phyloP scores from a whole-genome alignment of 2,329 filamentous ascomycete species.

The Aspergillus uvarum region DNA sequence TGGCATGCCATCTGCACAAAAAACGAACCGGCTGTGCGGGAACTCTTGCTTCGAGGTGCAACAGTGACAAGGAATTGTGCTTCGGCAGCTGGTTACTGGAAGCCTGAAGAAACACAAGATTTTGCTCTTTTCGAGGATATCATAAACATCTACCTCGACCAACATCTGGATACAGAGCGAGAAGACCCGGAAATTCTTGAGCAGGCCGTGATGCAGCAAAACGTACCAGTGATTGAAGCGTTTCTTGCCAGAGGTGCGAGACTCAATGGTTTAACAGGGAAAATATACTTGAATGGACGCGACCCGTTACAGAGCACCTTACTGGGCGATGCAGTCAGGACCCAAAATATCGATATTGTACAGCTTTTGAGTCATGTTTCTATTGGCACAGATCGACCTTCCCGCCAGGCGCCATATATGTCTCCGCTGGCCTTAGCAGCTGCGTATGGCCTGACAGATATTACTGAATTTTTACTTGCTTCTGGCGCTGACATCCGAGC shows the following conservation, averaged over 20 bases:
- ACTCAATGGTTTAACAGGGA: background rate
- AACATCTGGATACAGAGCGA: background rate
- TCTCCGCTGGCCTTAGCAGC: conserved; percentile 5
- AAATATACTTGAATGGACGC: background rate
- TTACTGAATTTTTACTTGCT: background rate
- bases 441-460: background rate
- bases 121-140: background rate
- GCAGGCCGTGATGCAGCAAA: background rate
- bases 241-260: conserved; percentile 3
- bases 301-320: background rate
- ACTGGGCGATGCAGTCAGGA: background rate
- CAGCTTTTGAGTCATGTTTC: background rate
- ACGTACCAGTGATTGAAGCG: background rate
- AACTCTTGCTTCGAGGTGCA: background rate
- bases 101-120: background rate
- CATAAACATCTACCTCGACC: background rate
- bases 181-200: background rate
- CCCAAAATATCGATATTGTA: background rate
- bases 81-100: background rate
- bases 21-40: background rate
- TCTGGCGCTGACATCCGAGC: background rate
- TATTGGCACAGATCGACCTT: background rate
- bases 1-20: background rate
- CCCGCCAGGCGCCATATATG: background rate
- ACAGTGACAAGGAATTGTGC: conserved; percentile 5